phyloP scores from a whole-genome alignment of 306 rosid genomes.

The Spatholobus suberectus region DNA sequence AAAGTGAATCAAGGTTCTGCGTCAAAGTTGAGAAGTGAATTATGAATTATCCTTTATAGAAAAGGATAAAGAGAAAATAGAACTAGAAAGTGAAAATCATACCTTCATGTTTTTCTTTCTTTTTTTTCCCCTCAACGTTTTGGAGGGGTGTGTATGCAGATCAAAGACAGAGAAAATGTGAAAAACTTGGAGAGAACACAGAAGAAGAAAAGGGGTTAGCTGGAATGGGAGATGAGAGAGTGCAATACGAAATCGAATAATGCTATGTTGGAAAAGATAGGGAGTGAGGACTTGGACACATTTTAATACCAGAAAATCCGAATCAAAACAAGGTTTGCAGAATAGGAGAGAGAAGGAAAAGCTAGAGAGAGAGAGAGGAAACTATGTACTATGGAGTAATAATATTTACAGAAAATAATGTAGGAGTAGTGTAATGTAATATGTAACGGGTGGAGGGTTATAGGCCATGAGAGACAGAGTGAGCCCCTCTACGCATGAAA shows the following conservation, averaged over 20 bases:
- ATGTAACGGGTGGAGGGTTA: not conserved
- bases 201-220: conserved; percentile 13
- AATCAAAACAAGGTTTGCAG: conserved; percentile 78
- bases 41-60: not conserved
- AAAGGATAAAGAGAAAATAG: not conserved
- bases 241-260: conserved; percentile 57
- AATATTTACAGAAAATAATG: not conserved
- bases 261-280: conserved; percentile 48
- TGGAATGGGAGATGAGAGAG: not conserved
- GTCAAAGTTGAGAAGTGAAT: conserved; percentile 31
- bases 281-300: conserved; percentile 27
- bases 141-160: conserved; percentile 39
- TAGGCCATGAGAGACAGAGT: conserved; percentile 7
- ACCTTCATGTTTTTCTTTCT: conserved; percentile 66
- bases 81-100: conserved; percentile 47
- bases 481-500: conserved; percentile 24
- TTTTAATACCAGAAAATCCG: conserved; percentile 61
- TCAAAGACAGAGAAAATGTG: conserved; percentile 30
- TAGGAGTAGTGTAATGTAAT: not conserved
- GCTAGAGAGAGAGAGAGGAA: conserved; percentile 26
- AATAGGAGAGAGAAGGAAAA: conserved; percentile 66
- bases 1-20: conserved; percentile 18
- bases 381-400: not conserved
- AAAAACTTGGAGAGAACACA: not conserved
- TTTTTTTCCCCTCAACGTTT: not conserved